Conservation (phyloP, 257 asterid genomes). For the Lycium ferocissimum region DNA sequence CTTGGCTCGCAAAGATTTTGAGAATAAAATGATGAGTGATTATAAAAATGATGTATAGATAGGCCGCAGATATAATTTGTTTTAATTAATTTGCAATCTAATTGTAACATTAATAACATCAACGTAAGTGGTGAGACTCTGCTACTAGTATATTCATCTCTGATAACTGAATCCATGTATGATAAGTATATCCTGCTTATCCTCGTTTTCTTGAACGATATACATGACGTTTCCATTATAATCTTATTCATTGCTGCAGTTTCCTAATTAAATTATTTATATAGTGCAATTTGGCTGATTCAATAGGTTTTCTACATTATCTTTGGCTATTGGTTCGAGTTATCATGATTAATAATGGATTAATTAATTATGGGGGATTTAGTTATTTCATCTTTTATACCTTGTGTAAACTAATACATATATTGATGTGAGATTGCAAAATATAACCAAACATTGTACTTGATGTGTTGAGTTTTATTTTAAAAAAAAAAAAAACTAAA, state of each 20-base stretch:
- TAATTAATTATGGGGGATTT: too few species aligned
- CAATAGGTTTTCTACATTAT: neutral
- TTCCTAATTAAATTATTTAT: too few species aligned
- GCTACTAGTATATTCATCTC: neutral
- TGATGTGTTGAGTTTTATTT: neutral
- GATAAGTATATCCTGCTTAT: neutral
- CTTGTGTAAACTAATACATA: neutral
- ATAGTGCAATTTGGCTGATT: neutral
- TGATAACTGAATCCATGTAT: neutral
- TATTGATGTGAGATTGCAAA: neutral
- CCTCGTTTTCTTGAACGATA: neutral
- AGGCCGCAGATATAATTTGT: neutral
- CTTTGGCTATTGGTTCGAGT: neutral
- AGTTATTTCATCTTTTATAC: too few species aligned
- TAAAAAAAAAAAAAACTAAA: too few species aligned
- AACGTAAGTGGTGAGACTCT: neutral
- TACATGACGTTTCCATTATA: constrained; percentile 12
- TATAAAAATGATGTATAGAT: neutral
- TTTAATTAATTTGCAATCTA: neutral
- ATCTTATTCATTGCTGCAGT: neutral
- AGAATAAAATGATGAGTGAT: neutral
- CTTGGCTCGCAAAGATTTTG: neutral
- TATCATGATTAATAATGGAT: too few species aligned
- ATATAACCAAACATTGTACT: neutral
- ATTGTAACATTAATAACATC: neutral